Base-by-base conservation (phyloP, 2,329 filamentous ascomycete genomes). In the Pyricularia sp. region DNA sequence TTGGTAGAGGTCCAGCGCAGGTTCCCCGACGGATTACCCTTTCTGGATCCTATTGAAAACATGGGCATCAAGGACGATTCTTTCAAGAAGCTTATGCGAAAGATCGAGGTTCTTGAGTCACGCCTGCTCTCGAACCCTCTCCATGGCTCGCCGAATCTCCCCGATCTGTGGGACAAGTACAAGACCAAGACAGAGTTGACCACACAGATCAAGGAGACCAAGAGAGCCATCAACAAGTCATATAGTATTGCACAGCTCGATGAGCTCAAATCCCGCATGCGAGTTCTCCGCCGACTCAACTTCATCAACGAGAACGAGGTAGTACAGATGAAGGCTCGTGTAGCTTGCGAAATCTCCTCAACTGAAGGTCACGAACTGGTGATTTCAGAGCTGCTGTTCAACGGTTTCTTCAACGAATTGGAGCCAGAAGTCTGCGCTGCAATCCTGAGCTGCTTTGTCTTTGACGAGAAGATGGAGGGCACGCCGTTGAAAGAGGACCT, bases 291-390 rank as follows among this genome's bases (percentile, higher is more conserved):
- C 65, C 92, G 95, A 68, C 87, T 99, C 12, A 93, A 92, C 4
- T 99, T 99, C 80, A 96, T 97, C 80, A 96, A 97, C 77, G 95
- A 98, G 70, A 87, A 89, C 68, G 95, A 98, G 77, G 94, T 99
- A 1, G 94, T 99, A 10, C 92, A 98, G 81, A 87, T 98, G 75
- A 99, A 99, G 81, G 95, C 94, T 12, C 92, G 96, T 69, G 96
- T 98, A 3, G 95, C 95, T 1, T 99, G 95, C 79, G 94, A 99
- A 81, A 98, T 99, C 72, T 97, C 93, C 71, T 97, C 94, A 0
- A 90, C 87, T 1, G 88, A 90, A 73, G 95, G 94, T 50, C 95
- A 99, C 76, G 96, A 99, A 78, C 84, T 99, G 61, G 89, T 99
- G 72, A 86, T 99, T 5, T 93, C 92, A 14, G 95, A 99, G 79